Conservation (phyloP, 2,329 filamentous ascomycete genomes). For the Colletotrichum sp. region DNA sequence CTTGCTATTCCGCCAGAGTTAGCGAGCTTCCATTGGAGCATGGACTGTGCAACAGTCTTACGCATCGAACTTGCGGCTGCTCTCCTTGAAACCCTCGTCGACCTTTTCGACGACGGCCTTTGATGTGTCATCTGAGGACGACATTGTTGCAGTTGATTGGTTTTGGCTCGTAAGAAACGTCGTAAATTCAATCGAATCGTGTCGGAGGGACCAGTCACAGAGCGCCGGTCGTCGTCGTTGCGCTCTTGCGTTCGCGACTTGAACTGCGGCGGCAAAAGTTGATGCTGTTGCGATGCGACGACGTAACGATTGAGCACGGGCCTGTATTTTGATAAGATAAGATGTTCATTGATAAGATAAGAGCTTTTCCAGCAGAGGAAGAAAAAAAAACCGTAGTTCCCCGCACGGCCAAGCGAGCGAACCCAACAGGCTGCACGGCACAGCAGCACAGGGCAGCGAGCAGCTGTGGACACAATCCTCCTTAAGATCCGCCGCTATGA, state of each 20-base stretch:
- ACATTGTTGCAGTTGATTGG: background rate
- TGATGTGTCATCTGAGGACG: background rate
- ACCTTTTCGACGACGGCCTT: background rate
- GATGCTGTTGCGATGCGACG: background rate
- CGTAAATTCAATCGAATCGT: background rate
- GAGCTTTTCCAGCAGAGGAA: background rate
- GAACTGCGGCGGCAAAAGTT: background rate
- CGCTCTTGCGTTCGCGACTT: background rate
- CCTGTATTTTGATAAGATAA: background rate
- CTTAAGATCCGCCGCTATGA: constrained; percentile 14
- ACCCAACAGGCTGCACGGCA: background rate
- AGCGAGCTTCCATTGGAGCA: background rate
- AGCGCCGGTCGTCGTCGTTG: background rate
- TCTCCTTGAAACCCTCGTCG: constrained; percentile 13
- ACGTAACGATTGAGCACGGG: background rate
- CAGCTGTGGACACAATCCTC: background rate
- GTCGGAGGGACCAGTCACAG: background rate
- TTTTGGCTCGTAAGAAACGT: background rate
- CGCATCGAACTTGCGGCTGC: constrained; percentile 68
- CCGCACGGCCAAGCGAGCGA: background rate
- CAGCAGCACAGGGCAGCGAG: background rate
- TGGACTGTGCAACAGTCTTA: constrained; percentile 38
- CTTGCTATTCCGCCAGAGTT: constrained; percentile 65
- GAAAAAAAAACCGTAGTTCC: background rate
- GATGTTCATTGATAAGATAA: background rate